phyloP scores from a whole-genome alignment of 2,329 filamentous ascomycete genomes.

The Magnaporthiopsis poae region DNA sequence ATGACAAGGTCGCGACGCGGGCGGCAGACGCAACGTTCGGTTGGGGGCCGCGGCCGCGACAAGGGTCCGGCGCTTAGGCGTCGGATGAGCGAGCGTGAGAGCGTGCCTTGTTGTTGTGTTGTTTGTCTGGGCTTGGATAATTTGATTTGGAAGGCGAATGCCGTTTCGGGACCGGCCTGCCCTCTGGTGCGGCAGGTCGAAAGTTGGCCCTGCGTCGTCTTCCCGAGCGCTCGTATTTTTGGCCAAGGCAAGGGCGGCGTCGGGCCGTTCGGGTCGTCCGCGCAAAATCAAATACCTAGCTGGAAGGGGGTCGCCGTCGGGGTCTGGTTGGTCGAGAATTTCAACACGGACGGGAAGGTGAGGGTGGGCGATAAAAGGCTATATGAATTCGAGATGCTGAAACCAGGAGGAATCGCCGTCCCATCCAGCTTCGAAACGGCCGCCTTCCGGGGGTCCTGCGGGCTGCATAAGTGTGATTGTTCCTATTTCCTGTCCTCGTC shows the following conservation, averaged over 20 bases:
- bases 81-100: background rate
- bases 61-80: conserved; percentile 22
- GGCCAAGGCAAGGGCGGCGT: too few species aligned
- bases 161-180: background rate
- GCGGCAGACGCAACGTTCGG: background rate
- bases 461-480: background rate
- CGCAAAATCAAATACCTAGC: too few species aligned
- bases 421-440: background rate
- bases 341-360: background rate
- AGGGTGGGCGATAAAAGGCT: background rate
- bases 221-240: background rate
- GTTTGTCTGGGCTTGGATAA: background rate
- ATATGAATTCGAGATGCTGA: background rate
- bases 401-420: background rate
- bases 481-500: background rate
- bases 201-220: background rate
- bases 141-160: background rate
- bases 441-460: background rate
- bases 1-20: conserved; percentile 15
- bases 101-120: background rate
- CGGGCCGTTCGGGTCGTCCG: background rate
- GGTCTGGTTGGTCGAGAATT: background rate
- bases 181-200: background rate
- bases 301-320: background rate
- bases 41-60: background rate